Base-by-base conservation (phyloP, 2,329 filamentous ascomycete genomes). In the Gnomoniopsis smithogilvyi region DNA sequence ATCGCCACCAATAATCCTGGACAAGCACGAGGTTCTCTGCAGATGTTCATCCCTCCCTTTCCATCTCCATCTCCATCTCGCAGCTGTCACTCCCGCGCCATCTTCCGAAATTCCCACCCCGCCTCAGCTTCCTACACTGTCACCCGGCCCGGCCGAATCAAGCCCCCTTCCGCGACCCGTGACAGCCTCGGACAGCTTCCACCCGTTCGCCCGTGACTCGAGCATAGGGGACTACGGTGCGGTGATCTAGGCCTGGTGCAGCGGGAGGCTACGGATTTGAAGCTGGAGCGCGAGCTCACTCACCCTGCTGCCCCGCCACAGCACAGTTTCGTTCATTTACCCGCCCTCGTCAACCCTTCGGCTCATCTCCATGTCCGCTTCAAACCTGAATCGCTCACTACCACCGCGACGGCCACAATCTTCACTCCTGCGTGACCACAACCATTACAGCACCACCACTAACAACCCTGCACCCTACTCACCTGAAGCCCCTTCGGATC, bases 311-410 rank as follows among this genome's bases (percentile, higher is more conserved):
- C 36, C 34, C 34, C 51, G 51, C 51, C 51, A 41, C 34, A 19
- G 36, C 19, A 38, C 11, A 43, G 34, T 14, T 14, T 34, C 36
- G 6, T 19, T 26, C 19, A 19, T 48, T 19, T 48, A 55, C 22
- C 43, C 43, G n/a, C 41, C 7, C 26, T 34, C 24, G 30, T 48
- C 43, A n/a, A 34, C 41, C 12, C 15, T 15, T 30, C 41, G 43
- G 26, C 26, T 41, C 19, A 30, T 19, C 11, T 15, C 12, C 30
- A 15, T 43, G 41, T 45, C 52, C 52, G 46, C 52, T 26, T 22
- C 52, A 55, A 54, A 30, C 21, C 34, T 55, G 52, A 55, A 43
- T 55, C 52, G 45, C 52, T 30, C 41, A 45, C 43, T 43, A 33
- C 30, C n/a, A 33, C 52, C 6, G n/a, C 14, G n/a, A 15, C 38